Base-by-base conservation (phyloP, 495 filamentous ascomycete species). In the Clavariopsis aquatica region DNA sequence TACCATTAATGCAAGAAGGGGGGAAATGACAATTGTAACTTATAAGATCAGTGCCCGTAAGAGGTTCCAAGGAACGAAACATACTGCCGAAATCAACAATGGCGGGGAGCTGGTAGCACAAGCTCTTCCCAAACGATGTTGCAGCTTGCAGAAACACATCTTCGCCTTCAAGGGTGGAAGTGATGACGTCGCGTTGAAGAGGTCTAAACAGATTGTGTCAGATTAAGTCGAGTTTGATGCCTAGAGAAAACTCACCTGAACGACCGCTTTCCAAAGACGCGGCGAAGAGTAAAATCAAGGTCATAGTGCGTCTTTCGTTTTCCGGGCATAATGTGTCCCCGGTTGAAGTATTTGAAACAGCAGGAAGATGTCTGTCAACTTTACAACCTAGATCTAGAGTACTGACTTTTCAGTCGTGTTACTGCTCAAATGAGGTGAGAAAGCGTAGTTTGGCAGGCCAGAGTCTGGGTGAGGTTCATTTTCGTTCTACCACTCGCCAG, bases 141-240 rank as follows among this genome's bases (percentile, higher is more conserved):
- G 92, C 93, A 34, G 93, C 93, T 74, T 96, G 93, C 1, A 98
- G 82, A 72, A 96, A 97, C 26, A 98, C 88, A 88, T 98, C 93
- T 47, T 93, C 80, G 19, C 90, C 89, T 51, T 89, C 86, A 19
- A 97, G 80, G 2, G 89, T 87, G 27, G 91, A 88, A 24, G 78
- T 74, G 43, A 98, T 95, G 46, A 96, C 92, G 58, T 98, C 91
- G 59, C 90, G 82, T 71, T 98, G 93, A 5, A 89, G 80, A 20
- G 92, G 92, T 68, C 93, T 92, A 65, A 17, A 31, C 20, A 20
- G 34, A 17, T 24, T 12, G 29, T n/a, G 47, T 36, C n/a, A 31
- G 22, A 58, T 59, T 58, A 61, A 69, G 68, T 8, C 17, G 65
- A 53, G 49, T 49, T 24, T 19, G 19, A 26, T 51, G 49, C n/a